phyloP scores from a whole-genome alignment of 176 grass and related monocot species.

The Oryza glumipatula region DNA sequence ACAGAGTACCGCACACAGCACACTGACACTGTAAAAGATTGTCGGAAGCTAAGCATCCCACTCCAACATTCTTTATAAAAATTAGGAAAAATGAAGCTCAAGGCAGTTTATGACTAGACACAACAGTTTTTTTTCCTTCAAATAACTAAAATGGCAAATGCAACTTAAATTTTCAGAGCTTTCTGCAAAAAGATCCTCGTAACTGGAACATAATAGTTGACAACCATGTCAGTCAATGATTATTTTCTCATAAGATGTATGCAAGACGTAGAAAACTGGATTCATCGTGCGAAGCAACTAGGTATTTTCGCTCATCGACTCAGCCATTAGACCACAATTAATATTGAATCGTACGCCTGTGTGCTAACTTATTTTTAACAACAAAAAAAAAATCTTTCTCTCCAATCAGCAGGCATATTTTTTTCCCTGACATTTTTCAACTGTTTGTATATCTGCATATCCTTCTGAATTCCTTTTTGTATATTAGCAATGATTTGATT shows the following conservation, averaged over 20 bases:
- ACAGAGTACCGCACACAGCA: neutral
- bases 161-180: neutral
- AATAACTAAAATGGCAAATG: neutral
- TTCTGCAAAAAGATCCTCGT: neutral
- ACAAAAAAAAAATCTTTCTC: neutral
- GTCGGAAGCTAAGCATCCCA: neutral
- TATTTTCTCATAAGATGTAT: neutral
- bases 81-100: neutral
- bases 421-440: neutral
- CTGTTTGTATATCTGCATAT: neutral
- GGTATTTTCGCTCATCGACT: neutral
- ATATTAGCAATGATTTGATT: conserved; percentile 3
- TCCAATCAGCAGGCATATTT: conserved; percentile 11
- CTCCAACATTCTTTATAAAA: neutral
- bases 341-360: neutral
- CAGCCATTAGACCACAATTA: neutral
- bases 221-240: neutral
- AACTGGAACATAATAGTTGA: neutral
- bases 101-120: conserved; percentile 1
- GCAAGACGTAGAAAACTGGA: neutral
- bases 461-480: conserved; percentile 4
- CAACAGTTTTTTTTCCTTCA: neutral
- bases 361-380: neutral
- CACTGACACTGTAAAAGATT: neutral
- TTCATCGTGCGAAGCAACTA: neutral